Percentiles rank a stretch among this genome's conserved stretches.
Conservation (phyloP, 768 basidiomycete species). For the Plicaturopsis crispa region DNA sequence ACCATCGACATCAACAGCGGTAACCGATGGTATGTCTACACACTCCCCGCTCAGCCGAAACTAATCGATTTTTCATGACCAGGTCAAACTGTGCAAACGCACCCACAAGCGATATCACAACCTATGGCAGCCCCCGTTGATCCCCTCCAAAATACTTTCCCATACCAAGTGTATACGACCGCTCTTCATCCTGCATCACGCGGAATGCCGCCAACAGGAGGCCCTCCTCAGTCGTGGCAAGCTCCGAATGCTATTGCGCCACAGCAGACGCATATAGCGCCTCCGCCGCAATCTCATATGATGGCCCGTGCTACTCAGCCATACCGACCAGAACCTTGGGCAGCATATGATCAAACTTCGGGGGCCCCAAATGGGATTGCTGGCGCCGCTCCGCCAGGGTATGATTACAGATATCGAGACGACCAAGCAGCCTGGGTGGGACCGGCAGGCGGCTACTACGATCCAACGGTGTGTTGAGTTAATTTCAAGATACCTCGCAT, state of each 20-base stretch:
- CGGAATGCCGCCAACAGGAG: constrained; percentile 38
- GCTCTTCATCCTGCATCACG: constrained; percentile 22
- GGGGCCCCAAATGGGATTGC: constrained; percentile 40
- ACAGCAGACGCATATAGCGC: constrained; percentile 53
- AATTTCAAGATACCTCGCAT: not conserved
- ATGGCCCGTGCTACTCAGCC: constrained; percentile 38
- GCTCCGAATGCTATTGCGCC: constrained; percentile 52
- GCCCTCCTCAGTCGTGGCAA: constrained; percentile 61
- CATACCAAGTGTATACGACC: constrained; percentile 20
- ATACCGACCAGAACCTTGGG: constrained; percentile 51
- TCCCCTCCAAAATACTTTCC: constrained; percentile 14
- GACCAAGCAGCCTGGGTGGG: constrained; percentile 45
- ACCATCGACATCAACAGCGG: constrained; percentile 4
- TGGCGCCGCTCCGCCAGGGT: constrained; percentile 34
- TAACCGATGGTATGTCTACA: constrained; percentile 3
- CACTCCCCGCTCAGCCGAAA: constrained; percentile 3
- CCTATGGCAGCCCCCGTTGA: constrained; percentile 12
- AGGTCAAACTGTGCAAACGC: constrained; percentile 6
- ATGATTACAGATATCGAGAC: constrained; percentile 57
- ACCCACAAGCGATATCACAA: constrained; percentile 5
- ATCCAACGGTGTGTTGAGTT: constrained; percentile 36
- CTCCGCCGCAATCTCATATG: constrained; percentile 36
- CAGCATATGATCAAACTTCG: constrained; percentile 39
- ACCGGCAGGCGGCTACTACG: constrained; percentile 47
- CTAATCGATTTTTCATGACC: constrained; percentile 5